Percentiles rank a stretch among this genome's conserved stretches.
Conservation (phyloP, 208 protist species). For the Trypanosoma boissoni region DNA sequence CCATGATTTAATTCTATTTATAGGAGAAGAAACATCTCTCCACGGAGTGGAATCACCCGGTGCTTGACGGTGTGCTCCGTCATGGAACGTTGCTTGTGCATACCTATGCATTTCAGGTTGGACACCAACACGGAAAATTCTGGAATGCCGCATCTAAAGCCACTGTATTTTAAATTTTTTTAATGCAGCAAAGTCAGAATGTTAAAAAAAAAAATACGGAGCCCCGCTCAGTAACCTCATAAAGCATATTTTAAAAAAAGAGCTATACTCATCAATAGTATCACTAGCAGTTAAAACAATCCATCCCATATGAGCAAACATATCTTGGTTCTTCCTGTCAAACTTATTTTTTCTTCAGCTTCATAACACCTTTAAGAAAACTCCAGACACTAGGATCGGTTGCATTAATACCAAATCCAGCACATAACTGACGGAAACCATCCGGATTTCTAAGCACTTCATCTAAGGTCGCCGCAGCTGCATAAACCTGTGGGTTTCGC, state of each 20-base stretch:
- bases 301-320: constrained; percentile 4
- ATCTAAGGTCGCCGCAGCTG: constrained; percentile 38
- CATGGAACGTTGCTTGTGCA: constrained; percentile 81
- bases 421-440: constrained; percentile 50
- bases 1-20: constrained; percentile 72
- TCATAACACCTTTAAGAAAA: constrained; percentile 57
- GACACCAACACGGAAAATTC: constrained; percentile 17
- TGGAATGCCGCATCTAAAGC: constrained; percentile 18
- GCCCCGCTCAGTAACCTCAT: no score
- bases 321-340: not conserved
- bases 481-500: constrained; percentile 57
- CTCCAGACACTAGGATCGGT: constrained; percentile 31
- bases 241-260: no score
- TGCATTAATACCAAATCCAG: constrained; percentile 45
- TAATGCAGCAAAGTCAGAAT: constrained; percentile 5
- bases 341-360: constrained; percentile 30
- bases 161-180: constrained; percentile 4
- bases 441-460: constrained; percentile 42
- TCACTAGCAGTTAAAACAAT: constrained; percentile 22
- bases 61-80: constrained; percentile 77
- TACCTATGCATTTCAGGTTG: constrained; percentile 81
- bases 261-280: no score
- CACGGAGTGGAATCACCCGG: constrained; percentile 87
- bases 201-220: constrained; percentile 16
- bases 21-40: constrained; percentile 72